Percentiles rank a stretch among this genome's conserved stretches.
Conservation (phyloP, 108 stramenopile species). For the Seminavis robusta region DNA sequence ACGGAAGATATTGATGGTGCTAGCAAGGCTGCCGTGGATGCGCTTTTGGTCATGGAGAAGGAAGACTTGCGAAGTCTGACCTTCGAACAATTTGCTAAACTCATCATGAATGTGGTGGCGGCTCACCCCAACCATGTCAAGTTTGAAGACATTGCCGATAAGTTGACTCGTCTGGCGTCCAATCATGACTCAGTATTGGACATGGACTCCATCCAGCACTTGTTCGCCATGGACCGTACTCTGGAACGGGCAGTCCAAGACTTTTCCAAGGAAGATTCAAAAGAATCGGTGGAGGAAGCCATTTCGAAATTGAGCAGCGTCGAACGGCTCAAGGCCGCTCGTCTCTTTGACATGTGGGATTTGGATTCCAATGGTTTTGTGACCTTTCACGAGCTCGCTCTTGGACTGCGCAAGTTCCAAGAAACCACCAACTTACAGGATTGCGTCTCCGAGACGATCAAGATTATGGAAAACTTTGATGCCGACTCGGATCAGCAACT, state of each 20-base stretch:
- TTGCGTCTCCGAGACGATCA: constrained; percentile 1
- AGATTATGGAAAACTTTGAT: constrained; percentile 10
- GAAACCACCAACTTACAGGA: not conserved
- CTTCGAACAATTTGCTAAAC: constrained; percentile 16
- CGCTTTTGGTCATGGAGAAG: constrained; percentile 19
- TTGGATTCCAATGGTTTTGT: not conserved
- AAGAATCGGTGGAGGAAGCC: not conserved
- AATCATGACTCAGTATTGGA: not conserved
- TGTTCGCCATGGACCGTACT: not conserved
- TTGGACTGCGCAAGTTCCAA: constrained; percentile 7
- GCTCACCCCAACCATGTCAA: constrained; percentile 6
- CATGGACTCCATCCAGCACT: not conserved
- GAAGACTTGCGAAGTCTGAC: constrained; percentile 6
- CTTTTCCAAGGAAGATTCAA: too few relatives aligned
- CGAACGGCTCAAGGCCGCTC: not conserved
- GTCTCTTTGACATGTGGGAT: constrained; percentile 14
- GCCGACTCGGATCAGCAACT: constrained; percentile 1
- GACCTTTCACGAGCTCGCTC: not conserved
- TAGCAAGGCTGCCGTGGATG: not conserved
- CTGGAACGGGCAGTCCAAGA: not conserved
- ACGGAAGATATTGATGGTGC: constrained; percentile 18
- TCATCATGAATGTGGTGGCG: constrained; percentile 13
- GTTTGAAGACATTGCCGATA: constrained; percentile 21
- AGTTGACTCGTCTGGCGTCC: constrained; percentile 2
- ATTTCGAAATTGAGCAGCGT: not conserved